Evolutionary conservation across 495 filamentous ascomycete species (phyloP).

Genomic region (Pyrenula aspistea): DNA sequence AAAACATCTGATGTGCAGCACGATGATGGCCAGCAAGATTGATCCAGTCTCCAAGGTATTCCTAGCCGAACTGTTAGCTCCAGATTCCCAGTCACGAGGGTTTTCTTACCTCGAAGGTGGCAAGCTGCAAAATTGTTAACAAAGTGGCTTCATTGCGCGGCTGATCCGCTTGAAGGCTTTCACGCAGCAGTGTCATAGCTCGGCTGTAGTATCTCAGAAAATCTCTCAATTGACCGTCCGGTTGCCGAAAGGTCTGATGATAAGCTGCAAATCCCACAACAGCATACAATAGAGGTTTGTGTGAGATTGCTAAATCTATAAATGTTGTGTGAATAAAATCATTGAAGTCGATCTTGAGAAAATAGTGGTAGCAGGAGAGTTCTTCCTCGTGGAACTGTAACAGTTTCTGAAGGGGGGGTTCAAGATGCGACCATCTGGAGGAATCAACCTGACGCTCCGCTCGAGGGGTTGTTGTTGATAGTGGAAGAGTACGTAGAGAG

Average conservation of each 20-base stretch:
- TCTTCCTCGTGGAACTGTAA: conserved; percentile 64
- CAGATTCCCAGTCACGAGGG: background rate
- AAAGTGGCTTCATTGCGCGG: conserved; percentile 64
- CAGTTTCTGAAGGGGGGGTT: conserved; percentile 27
- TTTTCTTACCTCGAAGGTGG: conserved; percentile 72
- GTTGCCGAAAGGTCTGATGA: conserved; percentile 58
- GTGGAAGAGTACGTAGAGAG: conserved; percentile 5
- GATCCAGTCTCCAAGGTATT: conserved; percentile 89
- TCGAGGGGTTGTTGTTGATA: conserved; percentile 6
- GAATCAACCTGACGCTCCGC: conserved; percentile 4
- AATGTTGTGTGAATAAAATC: conserved; percentile 63
- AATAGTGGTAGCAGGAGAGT: conserved; percentile 71
- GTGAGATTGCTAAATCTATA: conserved; percentile 56
- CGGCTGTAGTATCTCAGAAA: conserved; percentile 88
- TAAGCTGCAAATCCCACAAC: conserved; percentile 88
- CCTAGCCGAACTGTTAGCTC: conserved; percentile 41
- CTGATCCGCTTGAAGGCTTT: conserved; percentile 55
- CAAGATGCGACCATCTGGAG: conserved; percentile 20
- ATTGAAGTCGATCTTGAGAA: conserved; percentile 51
- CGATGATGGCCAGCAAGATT: conserved; percentile 87
- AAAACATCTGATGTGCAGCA: conserved; percentile 73
- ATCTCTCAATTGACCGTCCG: conserved; percentile 57
- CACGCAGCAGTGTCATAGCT: conserved; percentile 64
- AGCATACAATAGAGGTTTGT: conserved; percentile 79
- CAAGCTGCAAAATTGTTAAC: conserved; percentile 82